Evolutionary conservation across 192 early-diverging fungal species (phyloP), one percentile per base, ranked within the genome.

Genomic region (Podila verticillata): DNA sequence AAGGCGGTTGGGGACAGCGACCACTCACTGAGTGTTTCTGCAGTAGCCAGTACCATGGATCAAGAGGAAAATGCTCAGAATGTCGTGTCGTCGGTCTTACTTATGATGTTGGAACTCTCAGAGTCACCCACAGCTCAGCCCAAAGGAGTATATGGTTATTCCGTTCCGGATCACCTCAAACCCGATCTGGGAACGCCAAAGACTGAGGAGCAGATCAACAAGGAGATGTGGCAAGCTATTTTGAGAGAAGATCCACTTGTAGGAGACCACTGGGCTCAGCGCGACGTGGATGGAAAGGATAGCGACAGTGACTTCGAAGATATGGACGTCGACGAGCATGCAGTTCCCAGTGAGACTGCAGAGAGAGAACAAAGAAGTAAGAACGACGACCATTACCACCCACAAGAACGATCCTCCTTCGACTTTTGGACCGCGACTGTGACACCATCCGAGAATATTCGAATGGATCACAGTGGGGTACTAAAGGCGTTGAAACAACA

Each of bases 231-330:
- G 70, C 51, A 48, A 32, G 35, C 68, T 4, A 80, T 80, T 7
- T 22, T 80, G 28, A 54, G 57, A 29, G 77, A 72, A 26, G 70
- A 72, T 60, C 77, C 77, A 1, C 32, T 68, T 3, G 56, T 60
- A 0, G 77, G 77, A 0, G 63, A 65, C 7, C 77, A 80, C 29
- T 80, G 77, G 77, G n/a, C 62, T 6, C 22, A n/a, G 28, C 60
- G 34, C 1, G 48, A 68, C 6, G 54, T 20, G 7, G 35, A 22
- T 8, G 51, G 24, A 5, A n/a, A 57, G 26, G 70, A 72, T 4
- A 64, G 36, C 22, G 62, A 57, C 20, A 80, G 77, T 13, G 77
- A 80, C 39, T 80, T 59, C 12, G 77, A 80, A 39, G 70, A 80
- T 31, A 80, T 80, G 77, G 66, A 80, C 19, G 56, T 80, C 22